These are phyloP conservation scores for Apiospora phragmitis DNA, from an alignment of 2,329 filamentous ascomycete genomes.

Conservation along the genomic window DNA sequence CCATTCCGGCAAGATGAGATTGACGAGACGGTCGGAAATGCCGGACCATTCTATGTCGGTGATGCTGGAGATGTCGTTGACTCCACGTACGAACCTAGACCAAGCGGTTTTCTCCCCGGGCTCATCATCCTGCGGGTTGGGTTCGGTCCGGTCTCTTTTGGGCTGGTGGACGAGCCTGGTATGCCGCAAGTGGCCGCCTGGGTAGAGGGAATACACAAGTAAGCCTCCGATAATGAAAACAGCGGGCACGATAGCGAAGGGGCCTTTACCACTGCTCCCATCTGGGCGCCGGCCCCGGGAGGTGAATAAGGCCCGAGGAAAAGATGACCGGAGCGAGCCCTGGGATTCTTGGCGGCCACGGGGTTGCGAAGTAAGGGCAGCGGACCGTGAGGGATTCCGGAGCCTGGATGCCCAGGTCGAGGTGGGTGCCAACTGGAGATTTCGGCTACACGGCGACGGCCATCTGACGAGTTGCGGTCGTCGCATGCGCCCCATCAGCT, in stretches of 20 bases:
- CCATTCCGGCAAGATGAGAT: conserved; percentile 81
- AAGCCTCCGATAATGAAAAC: conserved; percentile 34
- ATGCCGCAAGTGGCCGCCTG: conserved; percentile 35
- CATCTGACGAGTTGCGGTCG: background rate
- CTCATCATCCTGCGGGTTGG: background rate
- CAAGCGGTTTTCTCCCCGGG: conserved; percentile 40
- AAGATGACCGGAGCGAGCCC: background rate
- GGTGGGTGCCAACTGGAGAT: conserved; percentile 14
- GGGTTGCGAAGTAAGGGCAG: background rate
- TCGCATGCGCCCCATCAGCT: background rate
- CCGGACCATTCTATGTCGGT: conserved; percentile 56
- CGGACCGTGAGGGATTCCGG: conserved; percentile 9
- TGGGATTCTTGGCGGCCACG: background rate
- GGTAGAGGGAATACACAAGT: conserved; percentile 41
- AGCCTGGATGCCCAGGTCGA: conserved; percentile 12
- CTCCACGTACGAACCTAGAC: conserved; percentile 46
- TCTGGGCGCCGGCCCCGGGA: conserved; percentile 19
- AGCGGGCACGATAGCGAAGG: conserved; percentile 28
- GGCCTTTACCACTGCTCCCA: conserved; percentile 27
- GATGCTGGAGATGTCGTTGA: conserved; percentile 54
- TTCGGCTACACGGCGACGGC: conserved; percentile 7
- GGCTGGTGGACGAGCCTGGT: conserved; percentile 21
- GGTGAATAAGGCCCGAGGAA: conserved; percentile 26
- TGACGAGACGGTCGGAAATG: conserved; percentile 62
- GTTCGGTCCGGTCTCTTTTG: conserved; percentile 11